Evolutionary conservation across 345 rosid species (phyloP).

Genomic region (Populus simonii): DNA sequence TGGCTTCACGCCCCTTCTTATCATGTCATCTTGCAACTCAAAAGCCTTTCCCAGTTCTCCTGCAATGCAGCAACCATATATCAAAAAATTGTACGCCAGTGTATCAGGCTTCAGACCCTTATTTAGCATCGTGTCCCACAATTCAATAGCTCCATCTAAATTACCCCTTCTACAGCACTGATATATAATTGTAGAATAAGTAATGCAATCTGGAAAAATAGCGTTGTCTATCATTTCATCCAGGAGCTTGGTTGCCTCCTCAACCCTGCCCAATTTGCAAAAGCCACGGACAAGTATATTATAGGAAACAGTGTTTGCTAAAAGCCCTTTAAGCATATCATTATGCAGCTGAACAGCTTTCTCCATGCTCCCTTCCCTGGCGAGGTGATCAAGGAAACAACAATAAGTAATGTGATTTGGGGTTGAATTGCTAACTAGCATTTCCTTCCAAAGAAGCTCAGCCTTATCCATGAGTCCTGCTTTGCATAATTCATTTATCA

Average conservation of each 20-base stretch:
- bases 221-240: slow-evolving; percentile 54
- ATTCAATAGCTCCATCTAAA: slow-evolving; percentile 53
- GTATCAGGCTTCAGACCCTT: slow-evolving; percentile 68
- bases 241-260: slow-evolving; percentile 55
- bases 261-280: slow-evolving; percentile 65
- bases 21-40: slow-evolving; percentile 71
- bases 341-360: slow-evolving; percentile 68
- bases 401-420: slow-evolving; percentile 84
- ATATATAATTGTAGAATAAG: slow-evolving; percentile 74
- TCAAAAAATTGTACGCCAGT: slow-evolving; percentile 63
- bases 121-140: slow-evolving; percentile 69
- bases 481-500: slow-evolving; percentile 79
- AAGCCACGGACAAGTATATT: slow-evolving; percentile 77
- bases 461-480: slow-evolving; percentile 70
- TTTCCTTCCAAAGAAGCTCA: slow-evolving; percentile 53
- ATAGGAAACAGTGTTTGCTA: slow-evolving; percentile 64
- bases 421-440: slow-evolving; percentile 39
- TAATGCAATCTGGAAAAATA: slow-evolving; percentile 73
- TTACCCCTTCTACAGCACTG: slow-evolving; percentile 57
- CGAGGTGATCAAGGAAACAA: slow-evolving; percentile 70
- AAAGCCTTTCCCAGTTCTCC: slow-evolving; percentile 58
- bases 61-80: slow-evolving; percentile 59
- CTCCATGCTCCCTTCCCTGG: slow-evolving; percentile 61
- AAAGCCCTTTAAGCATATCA: slow-evolving; percentile 55
- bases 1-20: slow-evolving; percentile 49